Base-by-base conservation (phyloP, 2,329 filamentous ascomycete species). In the Diplodia intermedia region DNA sequence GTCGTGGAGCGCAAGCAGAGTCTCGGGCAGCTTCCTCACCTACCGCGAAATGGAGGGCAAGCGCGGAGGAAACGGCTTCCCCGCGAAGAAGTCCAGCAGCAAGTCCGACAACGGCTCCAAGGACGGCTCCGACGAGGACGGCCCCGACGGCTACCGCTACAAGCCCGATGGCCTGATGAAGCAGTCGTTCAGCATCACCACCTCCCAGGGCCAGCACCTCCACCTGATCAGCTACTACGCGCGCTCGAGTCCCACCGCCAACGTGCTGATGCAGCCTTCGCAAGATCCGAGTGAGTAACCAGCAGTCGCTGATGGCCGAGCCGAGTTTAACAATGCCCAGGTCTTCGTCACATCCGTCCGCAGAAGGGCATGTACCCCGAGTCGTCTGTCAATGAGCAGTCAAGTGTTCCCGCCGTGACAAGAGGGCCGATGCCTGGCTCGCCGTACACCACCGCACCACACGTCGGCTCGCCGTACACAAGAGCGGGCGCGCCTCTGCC, bases 11-110 rank as follows among this genome's bases (percentile, higher is more conserved):
- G 95, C 95, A 40, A 98, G 94, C 81, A 89, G 95, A 70, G 95
- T 99, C 0, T 98, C 94, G 0, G 95, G 95, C 63, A 98, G 95
- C 82, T 99, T 99, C 79, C 81, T 99, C 69, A 98, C 95, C 8
- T 99, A 99, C 77, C 87, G 95, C 49, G 95, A 99, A 78, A 99
- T 99, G 95, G 95, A 99, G 80, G 95, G 95, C 79, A 98, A 98
- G 85, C 88, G 95, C 70, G 94, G 94, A 66, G 92, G 92, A 69
- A 88, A 83, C 71, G 83, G 82, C 65, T 94, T 93, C 76, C 84
- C 87, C 40, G 85, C 86, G 71, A 69, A 68, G 76, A 84, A 83
- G 81, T 86, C 83, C 76, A 82, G 81, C 85, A 83, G 75, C 76
- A 94, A 93, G 82, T 94, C 92, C 9, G 92, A 93, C 40, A 93